These are phyloP conservation scores for Ceratobasidium sp. DNA, from an alignment of 1,284 basidiomycete species.

Conservation along the genomic window DNA sequence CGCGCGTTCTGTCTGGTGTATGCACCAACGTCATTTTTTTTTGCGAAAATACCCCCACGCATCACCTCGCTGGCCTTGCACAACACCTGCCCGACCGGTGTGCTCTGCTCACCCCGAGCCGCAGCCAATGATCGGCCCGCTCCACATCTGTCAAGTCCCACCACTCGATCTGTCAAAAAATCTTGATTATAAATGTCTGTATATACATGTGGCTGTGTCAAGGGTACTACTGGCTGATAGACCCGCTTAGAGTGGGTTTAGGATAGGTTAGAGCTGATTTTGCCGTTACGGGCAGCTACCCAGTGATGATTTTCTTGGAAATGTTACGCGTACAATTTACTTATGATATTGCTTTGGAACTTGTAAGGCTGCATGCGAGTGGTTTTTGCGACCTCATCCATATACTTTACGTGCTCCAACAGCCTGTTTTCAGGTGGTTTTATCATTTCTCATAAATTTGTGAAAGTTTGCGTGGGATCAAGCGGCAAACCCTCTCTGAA, in stretches of 20 bases:
- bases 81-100: background rate
- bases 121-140: background rate
- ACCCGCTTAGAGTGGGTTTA: background rate
- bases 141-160: background rate
- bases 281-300: background rate
- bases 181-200: background rate
- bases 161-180: background rate
- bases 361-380: no score
- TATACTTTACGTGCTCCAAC: no score
- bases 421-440: no score
- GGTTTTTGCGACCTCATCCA: no score
- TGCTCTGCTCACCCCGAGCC: background rate
- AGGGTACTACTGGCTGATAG: background rate
- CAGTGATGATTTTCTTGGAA: no score
- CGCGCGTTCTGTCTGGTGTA: background rate
- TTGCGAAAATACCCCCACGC: background rate
- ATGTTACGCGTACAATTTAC: no score
- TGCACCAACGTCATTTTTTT: background rate
- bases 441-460: no score
- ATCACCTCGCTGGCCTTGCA: background rate
- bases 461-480: no score
- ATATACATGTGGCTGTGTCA: background rate
- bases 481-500: no score
- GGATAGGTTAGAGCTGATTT: background rate
- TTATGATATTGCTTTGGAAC: no score